Conservation (phyloP, 2,329 filamentous ascomycete genomes). For the Pseudopyricularia cyperi region DNA sequence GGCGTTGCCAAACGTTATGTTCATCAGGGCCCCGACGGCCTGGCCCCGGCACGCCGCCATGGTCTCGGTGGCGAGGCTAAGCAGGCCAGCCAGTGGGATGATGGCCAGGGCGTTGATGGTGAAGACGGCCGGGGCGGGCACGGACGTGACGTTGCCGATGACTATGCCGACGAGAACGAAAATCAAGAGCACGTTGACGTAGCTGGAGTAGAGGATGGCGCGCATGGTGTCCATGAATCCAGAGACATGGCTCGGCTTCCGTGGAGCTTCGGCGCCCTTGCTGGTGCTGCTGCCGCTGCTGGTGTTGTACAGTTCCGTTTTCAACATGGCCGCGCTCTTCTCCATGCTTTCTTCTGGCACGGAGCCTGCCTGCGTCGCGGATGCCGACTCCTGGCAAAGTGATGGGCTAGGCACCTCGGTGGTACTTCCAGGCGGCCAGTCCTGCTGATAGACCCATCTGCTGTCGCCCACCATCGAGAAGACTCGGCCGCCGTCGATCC, state of each 20-base stretch:
- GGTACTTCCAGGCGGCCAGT: background rate
- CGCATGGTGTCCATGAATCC: slow-evolving; percentile 30
- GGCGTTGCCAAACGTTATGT: slow-evolving; percentile 86
- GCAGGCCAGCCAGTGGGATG: slow-evolving; percentile 70
- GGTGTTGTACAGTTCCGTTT: background rate
- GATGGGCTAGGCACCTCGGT: background rate
- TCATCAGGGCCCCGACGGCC: slow-evolving; percentile 75
- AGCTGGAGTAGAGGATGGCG: slow-evolving; percentile 46
- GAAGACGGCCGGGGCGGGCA: slow-evolving; percentile 32
- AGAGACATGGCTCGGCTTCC: slow-evolving; percentile 8
- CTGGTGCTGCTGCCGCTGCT: background rate
- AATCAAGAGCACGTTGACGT: slow-evolving; percentile 52
- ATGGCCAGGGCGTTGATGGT: slow-evolving; percentile 60
- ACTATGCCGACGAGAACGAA: slow-evolving; percentile 59
- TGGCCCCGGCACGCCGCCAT: slow-evolving; percentile 73
- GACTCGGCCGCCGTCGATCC: background rate
- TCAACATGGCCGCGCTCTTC: background rate
- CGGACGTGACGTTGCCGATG: slow-evolving; percentile 24
- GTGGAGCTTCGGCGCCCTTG: slow-evolving; percentile 5
- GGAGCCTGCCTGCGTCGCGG: background rate
- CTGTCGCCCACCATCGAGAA: background rate
- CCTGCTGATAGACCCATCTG: background rate
- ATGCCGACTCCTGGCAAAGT: background rate
- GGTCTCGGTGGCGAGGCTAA: slow-evolving; percentile 80
- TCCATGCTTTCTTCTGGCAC: background rate